These are phyloP conservation scores for Ogataea neopini DNA, from an alignment of 805 yeast genomes.

Conservation along the genomic window DNA sequence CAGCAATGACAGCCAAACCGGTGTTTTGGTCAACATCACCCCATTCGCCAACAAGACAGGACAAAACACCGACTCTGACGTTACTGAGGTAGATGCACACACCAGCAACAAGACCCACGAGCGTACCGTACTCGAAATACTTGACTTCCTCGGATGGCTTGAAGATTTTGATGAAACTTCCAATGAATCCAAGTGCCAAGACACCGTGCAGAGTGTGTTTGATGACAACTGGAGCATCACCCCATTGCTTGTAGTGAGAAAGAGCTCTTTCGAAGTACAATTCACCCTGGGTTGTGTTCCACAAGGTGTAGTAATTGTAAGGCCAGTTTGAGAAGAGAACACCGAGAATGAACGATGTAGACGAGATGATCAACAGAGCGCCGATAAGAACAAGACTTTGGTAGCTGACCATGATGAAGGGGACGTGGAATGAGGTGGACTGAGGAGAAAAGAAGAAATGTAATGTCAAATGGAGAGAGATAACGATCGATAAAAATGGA, in stretches of 20 bases:
- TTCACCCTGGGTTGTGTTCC: constrained; percentile 53
- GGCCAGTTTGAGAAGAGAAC: constrained; percentile 75
- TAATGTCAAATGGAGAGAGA: too few relatives aligned
- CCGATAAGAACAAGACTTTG: constrained; percentile 34
- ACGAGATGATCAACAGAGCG: constrained; percentile 27
- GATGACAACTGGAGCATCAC: constrained; percentile 57
- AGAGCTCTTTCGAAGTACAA: constrained; percentile 62
- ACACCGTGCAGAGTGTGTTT: constrained; percentile 65
- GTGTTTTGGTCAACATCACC: constrained; percentile 88
- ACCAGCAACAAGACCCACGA: constrained; percentile 70
- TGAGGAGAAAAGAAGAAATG: background rate
- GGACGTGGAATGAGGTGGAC: background rate
- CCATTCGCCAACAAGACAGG: constrained; percentile 77
- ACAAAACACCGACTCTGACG: constrained; percentile 73
- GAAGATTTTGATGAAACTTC: constrained; percentile 74
- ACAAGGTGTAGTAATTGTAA: constrained; percentile 76
- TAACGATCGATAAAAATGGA: background rate
- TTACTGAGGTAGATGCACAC: constrained; percentile 84
- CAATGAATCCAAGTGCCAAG: constrained; percentile 64
- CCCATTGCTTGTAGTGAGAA: constrained; percentile 75
- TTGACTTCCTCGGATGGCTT: constrained; percentile 85
- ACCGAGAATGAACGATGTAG: constrained; percentile 81
- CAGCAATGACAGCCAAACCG: constrained; percentile 90
- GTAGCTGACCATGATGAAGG: constrained; percentile 5
- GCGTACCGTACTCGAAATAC: constrained; percentile 86